Evolutionary conservation across 495 filamentous ascomycete genomes (phyloP).

Genomic region (Trichoderma parareesei): DNA sequence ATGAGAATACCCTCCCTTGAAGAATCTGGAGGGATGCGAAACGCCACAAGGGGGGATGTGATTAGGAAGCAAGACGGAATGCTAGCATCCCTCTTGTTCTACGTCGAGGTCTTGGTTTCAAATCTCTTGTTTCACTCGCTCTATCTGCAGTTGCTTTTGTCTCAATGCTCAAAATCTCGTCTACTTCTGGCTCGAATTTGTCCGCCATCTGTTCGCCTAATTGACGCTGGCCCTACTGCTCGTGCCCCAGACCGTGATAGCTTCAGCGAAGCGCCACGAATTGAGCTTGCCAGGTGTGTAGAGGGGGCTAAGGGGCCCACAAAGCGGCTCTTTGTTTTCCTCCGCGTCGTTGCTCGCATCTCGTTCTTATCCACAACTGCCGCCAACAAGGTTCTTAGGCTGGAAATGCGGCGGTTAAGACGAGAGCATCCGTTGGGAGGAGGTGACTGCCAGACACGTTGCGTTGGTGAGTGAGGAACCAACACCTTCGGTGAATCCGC

Average conservation of each 20-base stretch:
- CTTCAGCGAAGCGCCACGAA: not conserved
- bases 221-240: not conserved
- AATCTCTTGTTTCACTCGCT: not conserved
- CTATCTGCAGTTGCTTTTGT: not conserved
- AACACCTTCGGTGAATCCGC: not conserved
- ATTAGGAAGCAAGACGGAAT: not conserved
- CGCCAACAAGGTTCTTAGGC: slow-evolving; percentile 3
- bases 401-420: not conserved
- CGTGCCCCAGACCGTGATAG: not conserved
- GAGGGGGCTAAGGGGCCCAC: not conserved
- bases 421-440: not conserved
- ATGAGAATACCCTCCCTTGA: not conserved
- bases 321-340: not conserved
- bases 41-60: not conserved
- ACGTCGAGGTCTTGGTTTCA: not conserved
- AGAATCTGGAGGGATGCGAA: not conserved
- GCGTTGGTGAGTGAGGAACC: not conserved
- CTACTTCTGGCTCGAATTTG: not conserved
- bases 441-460: not conserved
- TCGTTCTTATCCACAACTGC: not conserved
- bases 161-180: not conserved
- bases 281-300: not conserved
- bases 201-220: not conserved
- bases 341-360: not conserved
- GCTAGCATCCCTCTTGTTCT: not conserved